Evolutionary conservation across 306 rosid genomes (phyloP).

Genomic region (Casuarina cunninghamiana): DNA sequence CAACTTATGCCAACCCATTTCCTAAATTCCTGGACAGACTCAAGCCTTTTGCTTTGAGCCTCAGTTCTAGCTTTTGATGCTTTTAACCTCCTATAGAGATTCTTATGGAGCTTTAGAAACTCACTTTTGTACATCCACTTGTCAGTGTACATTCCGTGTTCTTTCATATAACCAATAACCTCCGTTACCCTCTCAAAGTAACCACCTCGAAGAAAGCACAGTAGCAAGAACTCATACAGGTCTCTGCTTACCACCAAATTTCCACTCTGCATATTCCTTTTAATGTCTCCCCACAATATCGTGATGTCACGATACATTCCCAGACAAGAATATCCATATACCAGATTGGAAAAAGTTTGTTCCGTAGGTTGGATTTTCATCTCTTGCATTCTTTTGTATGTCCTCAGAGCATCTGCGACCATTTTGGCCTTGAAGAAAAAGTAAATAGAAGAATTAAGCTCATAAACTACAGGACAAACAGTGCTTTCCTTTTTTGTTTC

Average conservation of each 20-base stretch:
- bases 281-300: conserved; percentile 83
- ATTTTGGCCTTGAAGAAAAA: conserved; percentile 86
- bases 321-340: conserved; percentile 57
- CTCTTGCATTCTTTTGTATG: conserved; percentile 71
- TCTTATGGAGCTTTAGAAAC: conserved; percentile 72
- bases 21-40: conserved; percentile 66
- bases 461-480: conserved; percentile 38
- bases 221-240: conserved; percentile 63
- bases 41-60: conserved; percentile 68
- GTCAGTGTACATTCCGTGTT: conserved; percentile 53
- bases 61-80: conserved; percentile 69
- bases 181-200: conserved; percentile 96
- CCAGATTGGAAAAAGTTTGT: conserved; percentile 56
- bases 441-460: conserved; percentile 70
- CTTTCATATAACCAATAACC: conserved; percentile 61
- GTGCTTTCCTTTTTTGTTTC: conserved; percentile 35
- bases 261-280: conserved; percentile 56
- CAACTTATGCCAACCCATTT: conserved; percentile 62
- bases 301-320: conserved; percentile 74
- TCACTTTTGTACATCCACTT: conserved; percentile 71
- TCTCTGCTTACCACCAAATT: conserved; percentile 49
- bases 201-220: conserved; percentile 76
- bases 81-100: conserved; percentile 71
- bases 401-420: conserved; percentile 66
- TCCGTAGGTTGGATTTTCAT: conserved; percentile 53